These are phyloP conservation scores for Cenchrus fungigraminus DNA, from an alignment of 176 grass and related monocot species.

Conservation along the genomic window DNA sequence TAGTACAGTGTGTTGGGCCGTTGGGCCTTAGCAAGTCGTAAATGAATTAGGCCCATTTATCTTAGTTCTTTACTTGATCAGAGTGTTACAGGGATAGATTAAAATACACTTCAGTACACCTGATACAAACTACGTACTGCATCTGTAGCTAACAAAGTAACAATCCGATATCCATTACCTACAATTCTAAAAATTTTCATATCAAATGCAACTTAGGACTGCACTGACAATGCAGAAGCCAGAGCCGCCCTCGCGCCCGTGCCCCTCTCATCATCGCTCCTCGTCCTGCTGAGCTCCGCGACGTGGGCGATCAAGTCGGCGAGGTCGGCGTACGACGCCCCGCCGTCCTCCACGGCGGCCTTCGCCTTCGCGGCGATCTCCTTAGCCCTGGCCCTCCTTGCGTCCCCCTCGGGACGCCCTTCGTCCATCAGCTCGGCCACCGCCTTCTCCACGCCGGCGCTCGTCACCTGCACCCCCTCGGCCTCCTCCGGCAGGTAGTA, in stretches of 20 bases:
- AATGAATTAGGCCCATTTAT: background rate
- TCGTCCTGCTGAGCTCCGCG: constrained; percentile 35
- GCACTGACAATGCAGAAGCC: constrained; percentile 22
- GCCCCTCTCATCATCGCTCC: background rate
- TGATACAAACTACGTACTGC: background rate
- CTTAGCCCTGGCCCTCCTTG: constrained; percentile 38
- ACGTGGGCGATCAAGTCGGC: constrained; percentile 49
- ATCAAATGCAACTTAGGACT: background rate
- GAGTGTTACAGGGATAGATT: background rate
- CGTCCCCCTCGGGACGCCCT: constrained; percentile 13
- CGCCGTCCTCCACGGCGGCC: constrained; percentile 56
- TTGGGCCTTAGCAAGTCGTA: background rate
- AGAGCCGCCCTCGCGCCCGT: background rate
- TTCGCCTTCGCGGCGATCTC: constrained; percentile 39
- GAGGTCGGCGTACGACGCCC: constrained; percentile 53
- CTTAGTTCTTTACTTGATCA: background rate
- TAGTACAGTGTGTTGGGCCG: background rate
- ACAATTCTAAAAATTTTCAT: no score
- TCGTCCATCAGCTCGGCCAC: constrained; percentile 43
- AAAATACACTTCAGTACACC: background rate
- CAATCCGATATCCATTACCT: background rate
- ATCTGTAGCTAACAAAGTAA: background rate
- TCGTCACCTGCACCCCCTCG: constrained; percentile 38
- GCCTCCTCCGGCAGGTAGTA: background rate
- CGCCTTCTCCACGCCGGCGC: constrained; percentile 38